A percentile compares a stretch with the other conserved stretches of the same genome.
These are phyloP conservation scores for Huntiella omanensis DNA, from an alignment of 2,329 filamentous ascomycete genomes.

Conservation along the genomic window DNA sequence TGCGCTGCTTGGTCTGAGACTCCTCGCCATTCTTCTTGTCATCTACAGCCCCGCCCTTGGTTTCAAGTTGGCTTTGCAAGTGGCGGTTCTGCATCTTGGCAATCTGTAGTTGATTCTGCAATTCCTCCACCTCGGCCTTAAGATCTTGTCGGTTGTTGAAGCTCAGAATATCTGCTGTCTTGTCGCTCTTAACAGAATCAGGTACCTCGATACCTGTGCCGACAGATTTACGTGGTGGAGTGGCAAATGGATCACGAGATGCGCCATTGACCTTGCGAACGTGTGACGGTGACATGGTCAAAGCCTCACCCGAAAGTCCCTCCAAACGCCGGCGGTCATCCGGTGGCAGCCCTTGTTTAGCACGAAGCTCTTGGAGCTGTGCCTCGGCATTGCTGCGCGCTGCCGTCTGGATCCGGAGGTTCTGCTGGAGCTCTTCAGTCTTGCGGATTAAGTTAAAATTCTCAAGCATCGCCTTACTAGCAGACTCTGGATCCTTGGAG, in stretches of 20 bases:
- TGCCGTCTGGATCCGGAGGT: constrained; percentile 65
- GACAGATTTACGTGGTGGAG: constrained; percentile 29
- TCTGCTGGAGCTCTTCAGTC: constrained; percentile 75
- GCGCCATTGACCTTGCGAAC: constrained; percentile 21
- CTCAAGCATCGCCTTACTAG: constrained; percentile 46
- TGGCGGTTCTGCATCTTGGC: constrained; percentile 91
- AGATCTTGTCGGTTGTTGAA: constrained; percentile 83
- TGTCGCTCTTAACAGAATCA: constrained; percentile 69
- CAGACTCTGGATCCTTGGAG: constrained; percentile 28
- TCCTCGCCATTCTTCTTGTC: constrained; percentile 21
- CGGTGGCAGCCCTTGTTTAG: constrained; percentile 17
- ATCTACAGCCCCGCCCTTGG: constrained; percentile 17
- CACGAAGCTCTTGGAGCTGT: constrained; percentile 61
- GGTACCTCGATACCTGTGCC: constrained; percentile 36
- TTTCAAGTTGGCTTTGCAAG: constrained; percentile 69
- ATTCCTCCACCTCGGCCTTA: constrained; percentile 73
- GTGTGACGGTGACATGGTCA: constrained; percentile 56
- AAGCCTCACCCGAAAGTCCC: constrained; percentile 72
- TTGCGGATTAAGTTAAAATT: constrained; percentile 74
- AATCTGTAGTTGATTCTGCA: constrained; percentile 87
- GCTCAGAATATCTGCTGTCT: constrained; percentile 56
- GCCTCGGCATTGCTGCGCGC: constrained; percentile 65
- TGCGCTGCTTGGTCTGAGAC: constrained; percentile 58
- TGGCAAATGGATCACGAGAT: background rate
- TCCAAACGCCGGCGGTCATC: constrained; percentile 50